Conservation (phyloP, 495 filamentous ascomycete genomes). For the Lasiosphaeriaceae sp. region DNA sequence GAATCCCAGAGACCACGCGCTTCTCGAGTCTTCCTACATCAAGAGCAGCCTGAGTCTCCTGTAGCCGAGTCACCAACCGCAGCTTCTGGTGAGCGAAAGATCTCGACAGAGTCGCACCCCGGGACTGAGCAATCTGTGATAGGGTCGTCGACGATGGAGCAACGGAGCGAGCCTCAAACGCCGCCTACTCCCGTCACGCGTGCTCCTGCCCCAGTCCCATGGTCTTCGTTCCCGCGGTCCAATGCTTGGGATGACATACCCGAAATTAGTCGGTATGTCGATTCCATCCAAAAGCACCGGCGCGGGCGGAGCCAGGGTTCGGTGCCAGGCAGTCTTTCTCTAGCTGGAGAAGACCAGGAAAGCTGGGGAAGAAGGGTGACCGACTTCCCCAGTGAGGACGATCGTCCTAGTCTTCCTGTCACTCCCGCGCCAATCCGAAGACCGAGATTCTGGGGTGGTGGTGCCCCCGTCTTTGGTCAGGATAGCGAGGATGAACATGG, state of each 20-base stretch:
- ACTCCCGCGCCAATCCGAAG: conserved; percentile 73
- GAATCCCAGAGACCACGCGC: conserved; percentile 61
- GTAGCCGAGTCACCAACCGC: conserved; percentile 5
- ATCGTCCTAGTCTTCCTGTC: conserved; percentile 85
- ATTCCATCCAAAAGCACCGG: conserved; percentile 61
- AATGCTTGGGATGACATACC: conserved; percentile 91
- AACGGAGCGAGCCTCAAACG: conserved; percentile 39
- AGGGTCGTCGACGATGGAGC: conserved; percentile 31
- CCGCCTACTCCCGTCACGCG: conserved; percentile 46
- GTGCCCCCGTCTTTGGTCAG: conserved; percentile 47
- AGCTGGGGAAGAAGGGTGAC: conserved; percentile 55
- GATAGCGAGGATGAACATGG: conserved; percentile 50
- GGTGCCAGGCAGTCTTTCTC: conserved; percentile 18
- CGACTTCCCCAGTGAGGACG: conserved; percentile 79
- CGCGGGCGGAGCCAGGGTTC: conserved; percentile 58
- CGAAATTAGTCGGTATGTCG: conserved; percentile 76
- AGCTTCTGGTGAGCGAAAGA: conserved; percentile 17
- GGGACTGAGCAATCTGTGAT: conserved; percentile 33
- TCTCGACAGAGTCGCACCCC: conserved; percentile 18
- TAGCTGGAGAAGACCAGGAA: conserved; percentile 8
- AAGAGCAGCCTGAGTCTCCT: conserved; percentile 31
- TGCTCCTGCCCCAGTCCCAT: conserved; percentile 51
- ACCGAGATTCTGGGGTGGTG: conserved; percentile 32
- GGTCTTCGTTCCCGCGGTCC: conserved; percentile 56
- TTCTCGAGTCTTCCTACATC: conserved; percentile 69